phyloP scores from a whole-genome alignment of 2,329 filamentous ascomycete species.

The Fusarium sp. region DNA sequence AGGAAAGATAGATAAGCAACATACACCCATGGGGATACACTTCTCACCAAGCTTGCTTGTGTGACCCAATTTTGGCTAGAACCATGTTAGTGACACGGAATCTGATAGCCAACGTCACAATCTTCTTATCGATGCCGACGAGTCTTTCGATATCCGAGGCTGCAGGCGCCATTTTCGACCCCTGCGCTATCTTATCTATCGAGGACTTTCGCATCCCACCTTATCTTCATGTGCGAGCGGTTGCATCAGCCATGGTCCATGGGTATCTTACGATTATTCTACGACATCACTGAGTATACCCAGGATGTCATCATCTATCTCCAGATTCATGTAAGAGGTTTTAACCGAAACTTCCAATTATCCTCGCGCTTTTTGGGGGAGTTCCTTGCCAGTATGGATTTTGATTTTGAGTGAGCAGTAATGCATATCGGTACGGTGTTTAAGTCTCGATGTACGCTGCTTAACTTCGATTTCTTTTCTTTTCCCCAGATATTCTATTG shows the following conservation, averaged over 20 bases:
- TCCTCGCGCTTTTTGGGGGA: too few species aligned
- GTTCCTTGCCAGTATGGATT: too few species aligned
- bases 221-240: conserved; percentile 16
- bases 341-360: too few species aligned
- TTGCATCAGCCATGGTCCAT: conserved; percentile 12
- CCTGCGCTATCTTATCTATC: conserved; percentile 37
- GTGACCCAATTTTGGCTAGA: conserved; percentile 27
- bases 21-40: neutral
- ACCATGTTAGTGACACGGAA: conserved; percentile 19
- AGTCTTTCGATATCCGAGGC: neutral
- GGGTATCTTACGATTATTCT: neutral
- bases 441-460: too few species aligned
- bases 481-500: too few species aligned
- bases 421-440: too few species aligned
- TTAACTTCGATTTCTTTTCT: too few species aligned
- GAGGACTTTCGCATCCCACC: neutral
- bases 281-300: neutral
- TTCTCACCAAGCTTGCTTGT: too few species aligned
- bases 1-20: conserved; percentile 6
- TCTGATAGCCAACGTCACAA: conserved; percentile 9
- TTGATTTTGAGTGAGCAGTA: too few species aligned
- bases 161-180: conserved; percentile 6
- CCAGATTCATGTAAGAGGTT: too few species aligned
- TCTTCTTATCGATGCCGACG: conserved; percentile 7
- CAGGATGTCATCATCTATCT: neutral